A percentile compares a stretch with the other conserved stretches of the same genome.
These are phyloP conservation scores for Thielaviopsis populi DNA, from an alignment of 2,329 filamentous ascomycete genomes.

Conservation along the genomic window DNA sequence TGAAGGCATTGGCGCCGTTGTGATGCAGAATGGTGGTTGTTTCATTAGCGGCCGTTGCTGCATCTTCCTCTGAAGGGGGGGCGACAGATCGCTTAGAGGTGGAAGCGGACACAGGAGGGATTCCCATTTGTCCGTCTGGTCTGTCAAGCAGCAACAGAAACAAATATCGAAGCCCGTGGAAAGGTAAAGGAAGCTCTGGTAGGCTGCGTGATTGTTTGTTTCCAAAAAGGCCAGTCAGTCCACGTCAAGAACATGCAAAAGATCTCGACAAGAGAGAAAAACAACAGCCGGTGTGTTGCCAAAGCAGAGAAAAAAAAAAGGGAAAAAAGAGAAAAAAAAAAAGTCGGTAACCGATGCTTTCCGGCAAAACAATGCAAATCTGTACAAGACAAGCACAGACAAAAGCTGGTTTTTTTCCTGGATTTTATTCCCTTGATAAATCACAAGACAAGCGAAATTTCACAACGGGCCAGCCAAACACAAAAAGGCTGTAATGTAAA, in stretches of 20 bases:
- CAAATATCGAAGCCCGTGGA: not conserved
- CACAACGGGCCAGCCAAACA: not conserved
- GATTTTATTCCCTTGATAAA: not conserved
- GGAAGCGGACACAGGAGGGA: not conserved
- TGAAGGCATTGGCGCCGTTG: not conserved
- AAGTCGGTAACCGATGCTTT: not conserved
- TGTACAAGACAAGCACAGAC: not conserved
- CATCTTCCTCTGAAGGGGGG: not conserved
- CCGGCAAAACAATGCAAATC: not conserved
- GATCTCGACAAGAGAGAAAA: not conserved
- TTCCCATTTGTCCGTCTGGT: not conserved
- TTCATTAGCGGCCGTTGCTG: constrained; percentile 11
- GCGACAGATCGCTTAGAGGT: constrained; percentile 1
- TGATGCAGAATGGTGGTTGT: constrained; percentile 13
- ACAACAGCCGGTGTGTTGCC: not conserved
- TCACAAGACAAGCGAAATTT: not conserved
- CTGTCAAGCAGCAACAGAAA: not conserved
- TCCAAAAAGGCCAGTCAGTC: not conserved
- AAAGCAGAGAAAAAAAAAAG: not conserved
- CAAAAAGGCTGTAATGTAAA: not conserved
- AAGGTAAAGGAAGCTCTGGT: not conserved
- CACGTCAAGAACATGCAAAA: not conserved
- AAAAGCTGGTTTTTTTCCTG: not conserved
- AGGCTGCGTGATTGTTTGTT: not conserved
- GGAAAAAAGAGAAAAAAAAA: not conserved